A percentile compares a stretch with the other conserved stretches of the same genome.
phyloP scores from a whole-genome alignment of 306 rosid species.

The Trifolium dubium region DNA sequence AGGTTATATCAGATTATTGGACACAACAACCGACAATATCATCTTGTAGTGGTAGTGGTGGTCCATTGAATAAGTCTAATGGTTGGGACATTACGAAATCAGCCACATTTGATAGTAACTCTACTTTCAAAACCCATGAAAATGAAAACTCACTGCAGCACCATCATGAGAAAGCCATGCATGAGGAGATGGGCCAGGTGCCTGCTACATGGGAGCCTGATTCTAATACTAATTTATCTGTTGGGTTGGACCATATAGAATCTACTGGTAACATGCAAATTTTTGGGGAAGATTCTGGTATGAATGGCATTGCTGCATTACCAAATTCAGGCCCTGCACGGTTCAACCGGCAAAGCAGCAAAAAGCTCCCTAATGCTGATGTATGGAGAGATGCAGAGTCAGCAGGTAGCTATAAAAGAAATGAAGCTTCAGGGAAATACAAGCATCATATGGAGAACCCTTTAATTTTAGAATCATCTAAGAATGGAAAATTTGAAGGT shows the following conservation, averaged over 20 bases:
- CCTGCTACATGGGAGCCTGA: constrained; percentile 58
- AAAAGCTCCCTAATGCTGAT: constrained; percentile 57
- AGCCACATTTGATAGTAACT: constrained; percentile 54
- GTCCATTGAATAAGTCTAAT: constrained; percentile 63
- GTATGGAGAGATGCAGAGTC: constrained; percentile 73
- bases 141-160: constrained; percentile 51
- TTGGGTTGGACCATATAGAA: constrained; percentile 56
- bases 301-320: constrained; percentile 48
- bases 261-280: constrained; percentile 59
- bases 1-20: constrained; percentile 41
- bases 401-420: constrained; percentile 58
- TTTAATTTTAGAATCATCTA: constrained; percentile 67
- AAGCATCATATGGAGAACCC: constrained; percentile 61
- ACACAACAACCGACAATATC: constrained; percentile 42
- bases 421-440: constrained; percentile 58
- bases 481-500: constrained; percentile 59
- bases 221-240: constrained; percentile 56
- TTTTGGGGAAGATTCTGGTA: constrained; percentile 57
- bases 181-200: constrained; percentile 58
- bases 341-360: constrained; percentile 59
- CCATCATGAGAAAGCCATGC: constrained; percentile 54
- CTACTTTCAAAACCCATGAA: constrained; percentile 60
- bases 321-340: constrained; percentile 61
- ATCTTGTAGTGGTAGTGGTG: constrained; percentile 53
- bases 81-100: constrained; percentile 76